These are phyloP conservation scores for Pseudogymnoascus sp. DNA, from an alignment of 2,329 filamentous ascomycete genomes.

Conservation along the genomic window DNA sequence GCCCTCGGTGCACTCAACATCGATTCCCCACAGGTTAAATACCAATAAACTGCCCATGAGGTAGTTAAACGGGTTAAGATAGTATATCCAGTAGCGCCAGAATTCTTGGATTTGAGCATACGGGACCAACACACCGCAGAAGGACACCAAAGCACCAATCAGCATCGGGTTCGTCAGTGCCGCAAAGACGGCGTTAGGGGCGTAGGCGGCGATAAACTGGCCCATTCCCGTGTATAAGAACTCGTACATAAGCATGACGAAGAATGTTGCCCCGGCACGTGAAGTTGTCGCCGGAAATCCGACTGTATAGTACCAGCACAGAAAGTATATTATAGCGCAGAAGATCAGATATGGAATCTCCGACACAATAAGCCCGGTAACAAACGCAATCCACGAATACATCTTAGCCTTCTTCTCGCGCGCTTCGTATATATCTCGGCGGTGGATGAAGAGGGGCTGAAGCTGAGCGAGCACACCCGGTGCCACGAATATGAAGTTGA, in stretches of 20 bases:
- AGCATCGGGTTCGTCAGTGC: constrained; percentile 50
- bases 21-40: constrained; percentile 42
- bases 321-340: constrained; percentile 39
- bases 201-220: constrained; percentile 56
- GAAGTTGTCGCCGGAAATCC: constrained; percentile 27
- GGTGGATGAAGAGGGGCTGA: constrained; percentile 51
- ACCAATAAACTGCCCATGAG: constrained; percentile 49
- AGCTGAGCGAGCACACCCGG: constrained; percentile 52
- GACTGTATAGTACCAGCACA: constrained; percentile 53
- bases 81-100: constrained; percentile 54
- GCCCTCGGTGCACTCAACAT: constrained; percentile 38
- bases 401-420: constrained; percentile 56
- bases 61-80: constrained; percentile 55
- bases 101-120: constrained; percentile 55
- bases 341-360: constrained; percentile 40
- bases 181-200: constrained; percentile 54
- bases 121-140: constrained; percentile 70
- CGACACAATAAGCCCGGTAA: constrained; percentile 43
- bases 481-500: constrained; percentile 58
- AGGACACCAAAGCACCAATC: constrained; percentile 58
- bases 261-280: constrained; percentile 44
- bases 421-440: constrained; percentile 50
- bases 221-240: constrained; percentile 55
- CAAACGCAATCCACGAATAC: constrained; percentile 54
- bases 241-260: constrained; percentile 53